Evolutionary conservation across 2,329 filamentous ascomycete genomes (phyloP).

Genomic region (Phoma sp.): DNA sequence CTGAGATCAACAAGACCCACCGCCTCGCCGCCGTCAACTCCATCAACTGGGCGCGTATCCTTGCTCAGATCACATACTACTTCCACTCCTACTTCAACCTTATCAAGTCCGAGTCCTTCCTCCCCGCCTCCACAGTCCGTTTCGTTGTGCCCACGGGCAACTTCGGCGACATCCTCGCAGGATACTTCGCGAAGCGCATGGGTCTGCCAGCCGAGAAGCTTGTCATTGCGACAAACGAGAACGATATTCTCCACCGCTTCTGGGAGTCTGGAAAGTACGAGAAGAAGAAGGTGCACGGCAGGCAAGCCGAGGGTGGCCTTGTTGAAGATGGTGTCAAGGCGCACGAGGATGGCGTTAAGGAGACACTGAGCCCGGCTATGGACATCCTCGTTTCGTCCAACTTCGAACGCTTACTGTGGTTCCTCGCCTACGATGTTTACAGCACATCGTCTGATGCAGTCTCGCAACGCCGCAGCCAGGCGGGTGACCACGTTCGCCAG

Average conservation of each 20-base stretch:
- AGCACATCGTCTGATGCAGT: constrained; percentile 49
- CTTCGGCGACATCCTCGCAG: constrained; percentile 93
- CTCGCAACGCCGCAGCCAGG: constrained; percentile 57
- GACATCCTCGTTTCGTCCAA: constrained; percentile 96
- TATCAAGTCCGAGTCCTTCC: constrained; percentile 65
- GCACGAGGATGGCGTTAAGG: constrained; percentile 78
- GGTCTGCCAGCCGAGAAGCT: constrained; percentile 88
- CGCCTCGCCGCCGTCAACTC: constrained; percentile 94
- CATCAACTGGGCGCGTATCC: constrained; percentile 94
- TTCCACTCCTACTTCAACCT: constrained; percentile 93
- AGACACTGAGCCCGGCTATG: constrained; percentile 95
- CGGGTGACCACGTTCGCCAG: constrained; percentile 74
- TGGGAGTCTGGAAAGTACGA: constrained; percentile 90
- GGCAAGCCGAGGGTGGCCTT: constrained; percentile 63
- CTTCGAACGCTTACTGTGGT: constrained; percentile 96
- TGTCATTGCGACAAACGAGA: constrained; percentile 93
- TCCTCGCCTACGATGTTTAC: constrained; percentile 71
- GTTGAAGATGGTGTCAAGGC: constrained; percentile 65
- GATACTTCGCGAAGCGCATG: constrained; percentile 92
- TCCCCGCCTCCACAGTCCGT: constrained; percentile 69
- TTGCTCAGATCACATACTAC: constrained; percentile 97
- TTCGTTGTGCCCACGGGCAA: constrained; percentile 95
- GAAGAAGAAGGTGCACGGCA: constrained; percentile 73
- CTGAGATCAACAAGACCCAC: constrained; percentile 80
- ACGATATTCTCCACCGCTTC: constrained; percentile 96